Evolutionary conservation across 2,329 filamentous ascomycete genomes (phyloP).

Genomic region (Chaetoscypha palmicola): DNA sequence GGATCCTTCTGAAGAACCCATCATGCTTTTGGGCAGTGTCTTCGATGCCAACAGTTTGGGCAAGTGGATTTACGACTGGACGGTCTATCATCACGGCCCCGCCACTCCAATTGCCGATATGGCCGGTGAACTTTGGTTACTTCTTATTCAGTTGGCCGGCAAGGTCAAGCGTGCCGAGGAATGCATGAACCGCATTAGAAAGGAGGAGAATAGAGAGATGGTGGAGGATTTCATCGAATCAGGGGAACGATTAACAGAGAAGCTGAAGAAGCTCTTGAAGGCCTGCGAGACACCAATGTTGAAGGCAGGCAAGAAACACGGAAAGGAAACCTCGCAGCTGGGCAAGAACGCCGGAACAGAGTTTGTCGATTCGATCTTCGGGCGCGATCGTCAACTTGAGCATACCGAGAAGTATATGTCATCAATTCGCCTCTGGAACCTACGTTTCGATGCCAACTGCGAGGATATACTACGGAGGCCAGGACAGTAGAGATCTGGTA

Average conservation of each 20-base stretch:
- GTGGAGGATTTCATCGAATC: slow-evolving; percentile 86
- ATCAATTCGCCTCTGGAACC: slow-evolving; percentile 76
- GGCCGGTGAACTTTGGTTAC: slow-evolving; percentile 89
- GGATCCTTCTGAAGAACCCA: slow-evolving; percentile 90
- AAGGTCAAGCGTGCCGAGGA: slow-evolving; percentile 91
- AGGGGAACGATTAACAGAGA: slow-evolving; percentile 78
- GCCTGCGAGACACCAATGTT: slow-evolving; percentile 93
- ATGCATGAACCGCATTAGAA: slow-evolving; percentile 63
- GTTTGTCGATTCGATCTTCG: slow-evolving; percentile 95
- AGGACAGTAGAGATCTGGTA: slow-evolving; percentile 20
- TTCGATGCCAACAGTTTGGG: slow-evolving; percentile 96
- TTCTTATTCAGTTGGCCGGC: slow-evolving; percentile 86
- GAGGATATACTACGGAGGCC: slow-evolving; percentile 72
- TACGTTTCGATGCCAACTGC: slow-evolving; percentile 92
- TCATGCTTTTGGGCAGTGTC: slow-evolving; percentile 88
- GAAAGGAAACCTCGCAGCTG: slow-evolving; percentile 62
- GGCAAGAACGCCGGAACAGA: slow-evolving; percentile 89
- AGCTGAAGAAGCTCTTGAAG: slow-evolving; percentile 81
- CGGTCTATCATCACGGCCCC: slow-evolving; percentile 79
- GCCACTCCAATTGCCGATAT: slow-evolving; percentile 80
- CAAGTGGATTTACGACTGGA: slow-evolving; percentile 99
- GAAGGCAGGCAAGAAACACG: slow-evolving; percentile 70
- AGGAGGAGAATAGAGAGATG: slow-evolving; percentile 66
- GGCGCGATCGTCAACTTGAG: slow-evolving; percentile 80
- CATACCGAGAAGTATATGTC: slow-evolving; percentile 92